These are phyloP conservation scores for Patellaria atrata DNA, from an alignment of 495 filamentous ascomycete genomes.

Conservation along the genomic window DNA sequence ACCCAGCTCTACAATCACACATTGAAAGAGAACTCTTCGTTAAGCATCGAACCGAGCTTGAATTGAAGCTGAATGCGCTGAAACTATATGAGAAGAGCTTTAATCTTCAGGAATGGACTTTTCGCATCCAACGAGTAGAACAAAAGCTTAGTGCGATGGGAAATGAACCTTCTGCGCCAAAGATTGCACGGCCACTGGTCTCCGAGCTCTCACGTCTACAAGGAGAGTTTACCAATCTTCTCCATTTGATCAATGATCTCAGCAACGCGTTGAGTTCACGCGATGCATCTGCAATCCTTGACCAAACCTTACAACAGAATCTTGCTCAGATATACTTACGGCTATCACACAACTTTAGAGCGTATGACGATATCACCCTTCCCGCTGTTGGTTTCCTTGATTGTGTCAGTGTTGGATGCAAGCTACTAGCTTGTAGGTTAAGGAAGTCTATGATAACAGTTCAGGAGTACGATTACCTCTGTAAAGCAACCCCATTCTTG, in stretches of 20 bases:
- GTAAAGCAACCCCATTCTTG: too few species aligned
- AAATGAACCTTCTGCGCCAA: conserved; percentile 40
- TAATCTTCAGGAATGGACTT: conserved; percentile 49
- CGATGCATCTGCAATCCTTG: conserved; percentile 6
- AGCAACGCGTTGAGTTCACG: not conserved
- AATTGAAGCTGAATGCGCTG: conserved; percentile 44
- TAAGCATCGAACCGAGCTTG: conserved; percentile 38
- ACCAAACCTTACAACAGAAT: conserved; percentile 44
- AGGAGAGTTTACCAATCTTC: conserved; percentile 63
- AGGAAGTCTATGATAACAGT: too few species aligned
- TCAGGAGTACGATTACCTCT: too few species aligned
- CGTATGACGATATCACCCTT: conserved; percentile 70
- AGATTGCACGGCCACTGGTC: conserved; percentile 55
- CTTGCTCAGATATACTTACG: conserved; percentile 51
- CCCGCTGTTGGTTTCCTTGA: conserved; percentile 71
- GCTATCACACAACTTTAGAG: conserved; percentile 49
- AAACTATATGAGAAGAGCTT: conserved; percentile 49
- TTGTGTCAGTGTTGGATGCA: conserved; percentile 63
- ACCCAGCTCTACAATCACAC: conserved; percentile 66
- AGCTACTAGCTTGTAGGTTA: too few species aligned
- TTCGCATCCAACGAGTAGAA: conserved; percentile 45
- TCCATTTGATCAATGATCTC: conserved; percentile 40
- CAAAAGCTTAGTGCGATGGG: conserved; percentile 48
- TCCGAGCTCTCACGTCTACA: conserved; percentile 62
- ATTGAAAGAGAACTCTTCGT: conserved; percentile 54